Percentiles rank a stretch among this genome's conserved stretches.
phyloP scores from a whole-genome alignment of 106 monocot genomes.

The Xerophyta viscosa region DNA sequence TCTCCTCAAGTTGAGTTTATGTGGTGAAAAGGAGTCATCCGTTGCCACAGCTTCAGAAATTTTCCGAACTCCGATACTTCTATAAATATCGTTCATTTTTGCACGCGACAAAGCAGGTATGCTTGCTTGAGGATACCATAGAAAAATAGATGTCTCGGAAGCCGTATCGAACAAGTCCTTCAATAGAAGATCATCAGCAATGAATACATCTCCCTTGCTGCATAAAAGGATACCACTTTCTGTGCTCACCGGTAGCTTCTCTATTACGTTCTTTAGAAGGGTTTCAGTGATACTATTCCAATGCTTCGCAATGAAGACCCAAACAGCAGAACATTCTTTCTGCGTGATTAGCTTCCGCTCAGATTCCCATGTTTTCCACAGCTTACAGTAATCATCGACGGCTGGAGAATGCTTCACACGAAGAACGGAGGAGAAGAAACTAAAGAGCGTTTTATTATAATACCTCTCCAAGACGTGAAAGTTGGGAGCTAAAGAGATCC shows the following conservation, averaged over 20 bases:
- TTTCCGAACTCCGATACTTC: slow-evolving; percentile 20
- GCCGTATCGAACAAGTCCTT: slow-evolving; percentile 7
- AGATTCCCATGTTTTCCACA: slow-evolving; percentile 35
- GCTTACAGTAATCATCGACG: slow-evolving; percentile 15
- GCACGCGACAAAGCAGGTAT: slow-evolving; percentile 1
- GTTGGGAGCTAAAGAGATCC: slow-evolving; percentile 14
- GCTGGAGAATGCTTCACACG: slow-evolving; percentile 16
- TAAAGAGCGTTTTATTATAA: slow-evolving; percentile 14
- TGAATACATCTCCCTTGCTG: slow-evolving; percentile 20
- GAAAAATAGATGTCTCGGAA: slow-evolving; percentile 6
- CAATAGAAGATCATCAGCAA: slow-evolving; percentile 38
- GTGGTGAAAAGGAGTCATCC: slow-evolving; percentile 1
- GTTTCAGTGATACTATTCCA: slow-evolving; percentile 5
- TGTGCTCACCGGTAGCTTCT: slow-evolving; percentile 18
- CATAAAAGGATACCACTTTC: slow-evolving; percentile 3
- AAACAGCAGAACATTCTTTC: slow-evolving; percentile 23
- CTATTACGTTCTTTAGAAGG: background rate
- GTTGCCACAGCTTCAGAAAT: slow-evolving; percentile 28
- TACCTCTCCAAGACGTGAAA: slow-evolving; percentile 27
- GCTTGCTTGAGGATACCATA: slow-evolving; percentile 26
- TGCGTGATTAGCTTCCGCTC: background rate
- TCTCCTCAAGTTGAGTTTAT: background rate
- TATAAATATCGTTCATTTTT: slow-evolving; percentile 24
- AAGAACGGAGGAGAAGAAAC: slow-evolving; percentile 18
- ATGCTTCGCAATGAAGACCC: slow-evolving; percentile 20